A percentile compares a stretch with the other conserved stretches of the same genome.
These are phyloP conservation scores for Trichoderma parareesei DNA, from an alignment of 495 filamentous ascomycete species.

Conservation along the genomic window DNA sequence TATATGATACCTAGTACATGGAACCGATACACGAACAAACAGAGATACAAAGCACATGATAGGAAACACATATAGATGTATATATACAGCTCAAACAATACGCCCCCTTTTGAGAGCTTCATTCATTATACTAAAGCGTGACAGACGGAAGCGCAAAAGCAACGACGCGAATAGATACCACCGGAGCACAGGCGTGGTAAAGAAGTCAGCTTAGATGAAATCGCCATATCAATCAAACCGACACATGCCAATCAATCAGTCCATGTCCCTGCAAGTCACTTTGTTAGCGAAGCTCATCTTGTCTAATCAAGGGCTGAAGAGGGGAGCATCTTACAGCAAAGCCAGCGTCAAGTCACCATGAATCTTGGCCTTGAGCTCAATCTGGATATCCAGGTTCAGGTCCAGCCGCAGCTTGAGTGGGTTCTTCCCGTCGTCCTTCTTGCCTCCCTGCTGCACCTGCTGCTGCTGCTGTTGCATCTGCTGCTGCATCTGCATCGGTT, in stretches of 20 bases:
- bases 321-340: constrained; percentile 55
- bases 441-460: constrained; percentile 16
- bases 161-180: background rate
- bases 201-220: background rate
- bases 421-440: constrained; percentile 48
- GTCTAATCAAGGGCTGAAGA: background rate
- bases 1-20: background rate
- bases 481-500: constrained; percentile 20
- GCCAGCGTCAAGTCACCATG: constrained; percentile 82
- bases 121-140: background rate
- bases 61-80: background rate
- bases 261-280: background rate
- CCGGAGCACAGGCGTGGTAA: background rate
- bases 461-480: constrained; percentile 22
- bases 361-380: constrained; percentile 86
- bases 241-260: background rate
- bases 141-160: background rate
- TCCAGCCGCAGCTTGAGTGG: constrained; percentile 72
- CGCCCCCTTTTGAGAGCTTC: background rate
- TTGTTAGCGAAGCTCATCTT: background rate
- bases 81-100: background rate
- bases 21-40: background rate
- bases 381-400: constrained; percentile 81
- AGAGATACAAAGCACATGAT: background rate
- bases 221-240: background rate